phyloP scores from a whole-genome alignment of 768 basidiomycete species.

The Tylopilus vinaceipallidus region DNA sequence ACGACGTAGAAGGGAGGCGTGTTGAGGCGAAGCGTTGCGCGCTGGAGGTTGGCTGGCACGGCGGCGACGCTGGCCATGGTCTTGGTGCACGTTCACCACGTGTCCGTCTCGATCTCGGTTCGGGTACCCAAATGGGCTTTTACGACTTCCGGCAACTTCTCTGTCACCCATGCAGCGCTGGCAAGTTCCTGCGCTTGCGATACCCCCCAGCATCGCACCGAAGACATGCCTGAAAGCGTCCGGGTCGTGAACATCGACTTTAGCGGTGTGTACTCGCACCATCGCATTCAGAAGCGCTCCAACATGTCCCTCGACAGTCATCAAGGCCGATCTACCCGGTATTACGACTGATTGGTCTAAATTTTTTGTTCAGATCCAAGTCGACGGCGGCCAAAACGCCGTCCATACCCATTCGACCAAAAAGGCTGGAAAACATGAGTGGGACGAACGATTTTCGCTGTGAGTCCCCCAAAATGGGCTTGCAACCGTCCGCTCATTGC shows the following conservation, averaged over 20 bases:
- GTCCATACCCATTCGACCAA: conserved; percentile 17
- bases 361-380: conserved; percentile 21
- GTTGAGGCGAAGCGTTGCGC: conserved; percentile 60
- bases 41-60: conserved; percentile 45
- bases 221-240: not conserved
- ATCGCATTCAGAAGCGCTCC: not conserved
- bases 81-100: too few relatives aligned
- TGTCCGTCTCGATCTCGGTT: too few relatives aligned
- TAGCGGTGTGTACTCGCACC: conserved; percentile 9
- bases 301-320: conserved; percentile 8
- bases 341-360: conserved; percentile 22
- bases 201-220: not conserved
- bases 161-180: too few relatives aligned
- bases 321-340: conserved; percentile 24
- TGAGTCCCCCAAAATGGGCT: conserved; percentile 1
- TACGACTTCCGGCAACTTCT: conserved; percentile 3
- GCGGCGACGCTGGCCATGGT: conserved; percentile 17
- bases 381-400: conserved; percentile 15
- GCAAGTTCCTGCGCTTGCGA: too few relatives aligned
- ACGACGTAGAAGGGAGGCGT: conserved; percentile 83
- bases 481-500: not conserved
- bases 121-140: not conserved
- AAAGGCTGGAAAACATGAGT: conserved; percentile 17
- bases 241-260: conserved; percentile 29
- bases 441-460: conserved; percentile 24